These are phyloP conservation scores for Nicotiana otophora DNA, from an alignment of 257 asterid species.

Conservation along the genomic window DNA sequence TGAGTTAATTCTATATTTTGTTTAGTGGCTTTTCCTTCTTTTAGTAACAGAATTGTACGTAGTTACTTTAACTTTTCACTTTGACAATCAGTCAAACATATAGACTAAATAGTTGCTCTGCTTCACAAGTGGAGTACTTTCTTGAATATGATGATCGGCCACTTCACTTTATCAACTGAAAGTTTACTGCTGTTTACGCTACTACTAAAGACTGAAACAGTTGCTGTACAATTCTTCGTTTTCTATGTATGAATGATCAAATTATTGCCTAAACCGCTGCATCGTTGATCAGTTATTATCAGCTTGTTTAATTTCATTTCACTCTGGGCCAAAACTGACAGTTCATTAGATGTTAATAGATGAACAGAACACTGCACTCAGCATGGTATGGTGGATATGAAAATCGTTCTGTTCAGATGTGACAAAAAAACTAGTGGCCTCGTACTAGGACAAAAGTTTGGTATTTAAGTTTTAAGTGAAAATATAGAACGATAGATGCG, in stretches of 20 bases:
- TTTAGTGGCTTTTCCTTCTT: background rate
- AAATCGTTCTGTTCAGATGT: background rate
- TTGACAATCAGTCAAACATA: slow-evolving; percentile 2
- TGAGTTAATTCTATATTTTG: slow-evolving; percentile 55
- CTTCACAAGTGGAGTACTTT: background rate
- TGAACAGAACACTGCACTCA: background rate
- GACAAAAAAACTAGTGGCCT: background rate
- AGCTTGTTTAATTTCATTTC: background rate
- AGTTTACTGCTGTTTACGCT: background rate
- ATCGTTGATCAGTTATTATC: background rate
- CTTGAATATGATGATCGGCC: background rate
- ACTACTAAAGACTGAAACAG: background rate
- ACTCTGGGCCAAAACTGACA: background rate
- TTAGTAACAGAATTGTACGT: background rate
- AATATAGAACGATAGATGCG: too few relatives aligned
- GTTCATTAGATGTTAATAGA: background rate
- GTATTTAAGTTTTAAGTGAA: too few relatives aligned
- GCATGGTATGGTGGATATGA: background rate
- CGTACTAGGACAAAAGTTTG: too few relatives aligned
- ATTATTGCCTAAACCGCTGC: background rate
- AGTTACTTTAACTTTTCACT: slow-evolving; percentile 6
- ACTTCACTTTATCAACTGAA: background rate
- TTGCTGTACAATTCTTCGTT: too few relatives aligned
- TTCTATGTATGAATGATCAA: slow-evolving; percentile 1
- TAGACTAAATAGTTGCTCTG: background rate